phyloP scores from a whole-genome alignment of 2,329 filamentous ascomycete genomes.

The Colletotrichum acutatum region DNA sequence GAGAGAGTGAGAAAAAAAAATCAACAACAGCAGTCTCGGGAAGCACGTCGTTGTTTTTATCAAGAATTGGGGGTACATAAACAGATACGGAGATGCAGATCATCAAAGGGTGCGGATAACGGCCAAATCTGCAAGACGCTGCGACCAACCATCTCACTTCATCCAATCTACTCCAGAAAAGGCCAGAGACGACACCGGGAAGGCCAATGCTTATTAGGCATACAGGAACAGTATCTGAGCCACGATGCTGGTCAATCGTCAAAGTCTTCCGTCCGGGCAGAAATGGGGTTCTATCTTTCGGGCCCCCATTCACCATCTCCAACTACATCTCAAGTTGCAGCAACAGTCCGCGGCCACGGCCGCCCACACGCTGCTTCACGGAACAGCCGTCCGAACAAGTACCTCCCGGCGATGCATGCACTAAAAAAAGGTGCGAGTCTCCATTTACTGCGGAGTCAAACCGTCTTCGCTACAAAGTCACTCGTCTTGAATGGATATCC shows the following conservation, averaged over 20 bases:
- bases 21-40: conserved; percentile 21
- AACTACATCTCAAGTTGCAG: not conserved
- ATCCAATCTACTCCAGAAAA: not conserved
- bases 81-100: conserved; percentile 3
- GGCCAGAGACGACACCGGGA: not conserved
- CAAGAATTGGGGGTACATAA: not conserved
- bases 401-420: conserved; percentile 8
- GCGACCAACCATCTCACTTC: conserved; percentile 3
- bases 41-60: conserved; percentile 15
- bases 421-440: conserved; percentile 28
- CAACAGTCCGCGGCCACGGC: not conserved
- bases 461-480: conserved; percentile 14
- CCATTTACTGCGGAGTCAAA: conserved; percentile 26
- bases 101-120: conserved; percentile 1
- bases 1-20: conserved; percentile 15
- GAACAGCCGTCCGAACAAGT: conserved; percentile 8
- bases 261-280: not conserved
- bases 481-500: conserved; percentile 26
- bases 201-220: not conserved
- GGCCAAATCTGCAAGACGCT: conserved; percentile 4
- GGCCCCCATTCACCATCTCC: not conserved
- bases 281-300: not conserved
- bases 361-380: conserved; percentile 4
- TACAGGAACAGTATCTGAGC: not conserved
- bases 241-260: not conserved